Evolutionary conservation across 2,329 filamentous ascomycete genomes (phyloP).

Genomic region (Pyrenophora tritici-repentis): DNA sequence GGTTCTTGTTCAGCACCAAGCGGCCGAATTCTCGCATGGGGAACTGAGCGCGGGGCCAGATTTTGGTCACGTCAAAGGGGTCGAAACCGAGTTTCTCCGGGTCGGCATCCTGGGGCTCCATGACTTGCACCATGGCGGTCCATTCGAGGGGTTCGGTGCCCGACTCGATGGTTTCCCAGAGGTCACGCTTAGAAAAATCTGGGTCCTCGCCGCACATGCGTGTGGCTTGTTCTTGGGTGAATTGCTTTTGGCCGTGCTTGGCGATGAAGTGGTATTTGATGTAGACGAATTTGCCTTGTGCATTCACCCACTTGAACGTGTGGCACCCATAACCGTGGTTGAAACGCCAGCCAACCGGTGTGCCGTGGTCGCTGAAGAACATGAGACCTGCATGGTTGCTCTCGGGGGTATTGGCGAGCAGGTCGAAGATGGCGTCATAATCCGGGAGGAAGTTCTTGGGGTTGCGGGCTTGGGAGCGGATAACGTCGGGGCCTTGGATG

Average conservation of each 20-base stretch:
- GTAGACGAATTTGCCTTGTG: slow-evolving; percentile 56
- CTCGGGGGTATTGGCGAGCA: slow-evolving; percentile 56
- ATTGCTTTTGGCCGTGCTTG: slow-evolving; percentile 55
- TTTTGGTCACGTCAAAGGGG: slow-evolving; percentile 60
- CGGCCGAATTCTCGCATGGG: slow-evolving; percentile 57
- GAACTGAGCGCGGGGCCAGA: slow-evolving; percentile 57
- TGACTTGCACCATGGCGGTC: slow-evolving; percentile 54
- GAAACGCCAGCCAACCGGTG: slow-evolving; percentile 53
- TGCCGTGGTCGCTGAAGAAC: slow-evolving; percentile 58
- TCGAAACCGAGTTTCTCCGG: slow-evolving; percentile 58
- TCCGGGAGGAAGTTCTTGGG: slow-evolving; percentile 57
- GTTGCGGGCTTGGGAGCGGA: slow-evolving; percentile 54
- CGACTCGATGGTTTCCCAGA: slow-evolving; percentile 52
- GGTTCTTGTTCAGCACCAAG: slow-evolving; percentile 60
- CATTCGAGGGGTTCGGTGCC: slow-evolving; percentile 49
- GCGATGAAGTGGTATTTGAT: slow-evolving; percentile 58
- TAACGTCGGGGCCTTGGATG: slow-evolving; percentile 55
- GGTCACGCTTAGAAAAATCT: slow-evolving; percentile 56
- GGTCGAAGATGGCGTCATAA: slow-evolving; percentile 55
- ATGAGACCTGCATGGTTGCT: slow-evolving; percentile 55
- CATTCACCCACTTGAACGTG: slow-evolving; percentile 56
- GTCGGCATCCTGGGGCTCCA: slow-evolving; percentile 54
- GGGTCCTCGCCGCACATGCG: slow-evolving; percentile 56
- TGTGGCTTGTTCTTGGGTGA: slow-evolving; percentile 53
- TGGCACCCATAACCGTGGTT: slow-evolving; percentile 53